Evolutionary conservation across 2,329 filamentous ascomycete genomes (phyloP).

Genomic region (Scleromitrula shiraiana): DNA sequence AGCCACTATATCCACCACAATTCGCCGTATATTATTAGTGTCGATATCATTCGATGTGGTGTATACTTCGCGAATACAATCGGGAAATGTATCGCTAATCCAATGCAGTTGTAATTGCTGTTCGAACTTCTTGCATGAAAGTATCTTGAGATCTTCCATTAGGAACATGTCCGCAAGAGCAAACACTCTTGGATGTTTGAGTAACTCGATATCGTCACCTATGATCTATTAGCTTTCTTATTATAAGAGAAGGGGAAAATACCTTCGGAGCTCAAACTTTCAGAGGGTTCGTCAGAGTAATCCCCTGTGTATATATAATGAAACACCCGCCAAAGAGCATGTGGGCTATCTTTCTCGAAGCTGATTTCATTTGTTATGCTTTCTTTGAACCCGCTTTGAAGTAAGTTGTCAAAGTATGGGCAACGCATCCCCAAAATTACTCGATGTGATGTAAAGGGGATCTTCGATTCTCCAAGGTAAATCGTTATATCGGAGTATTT

Average conservation of each 20-base stretch:
- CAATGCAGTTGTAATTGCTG: conserved; percentile 13
- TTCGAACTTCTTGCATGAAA: conserved; percentile 12
- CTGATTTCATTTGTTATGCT: conserved; percentile 12
- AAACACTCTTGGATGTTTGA: conserved; percentile 15
- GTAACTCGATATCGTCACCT: conserved; percentile 15
- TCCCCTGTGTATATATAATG: conserved; percentile 17
- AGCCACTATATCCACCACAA: no score
- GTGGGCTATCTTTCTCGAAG: conserved; percentile 16
- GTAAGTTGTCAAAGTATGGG: conserved; percentile 15
- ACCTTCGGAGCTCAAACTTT: conserved; percentile 12
- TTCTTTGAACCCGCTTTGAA: conserved; percentile 17
- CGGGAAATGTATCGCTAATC: conserved; percentile 14
- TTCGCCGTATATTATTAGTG: no score
- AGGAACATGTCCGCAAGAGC: conserved; percentile 14
- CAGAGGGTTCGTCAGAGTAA: conserved; percentile 14
- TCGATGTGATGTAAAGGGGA: conserved; percentile 12
- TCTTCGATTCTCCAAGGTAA: conserved; percentile 13
- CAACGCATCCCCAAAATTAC: conserved; percentile 11
- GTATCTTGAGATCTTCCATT: conserved; percentile 12
- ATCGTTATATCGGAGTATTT: conserved; percentile 13
- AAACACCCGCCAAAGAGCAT: conserved; percentile 17
- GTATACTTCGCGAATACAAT: no score
- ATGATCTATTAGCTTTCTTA: conserved; percentile 5
- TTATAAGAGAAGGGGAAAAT: conserved; percentile 2
- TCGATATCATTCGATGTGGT: no score